Evolutionary conservation across 179 eudicot genomes (phyloP), one percentile per base, ranked within the genome.

Genomic region (Patellifolia procumbens): DNA sequence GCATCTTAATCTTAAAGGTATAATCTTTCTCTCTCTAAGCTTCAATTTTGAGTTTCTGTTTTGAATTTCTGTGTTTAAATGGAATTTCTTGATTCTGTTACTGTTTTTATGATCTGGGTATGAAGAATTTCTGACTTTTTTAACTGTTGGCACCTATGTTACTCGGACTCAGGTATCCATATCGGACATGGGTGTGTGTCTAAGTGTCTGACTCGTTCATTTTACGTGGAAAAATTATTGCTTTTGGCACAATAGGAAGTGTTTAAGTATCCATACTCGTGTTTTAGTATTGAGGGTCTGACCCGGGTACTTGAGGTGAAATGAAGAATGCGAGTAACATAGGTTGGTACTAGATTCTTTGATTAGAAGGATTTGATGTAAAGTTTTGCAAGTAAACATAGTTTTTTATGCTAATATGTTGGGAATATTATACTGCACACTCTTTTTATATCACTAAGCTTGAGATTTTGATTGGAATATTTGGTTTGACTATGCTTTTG

Each of bases 1-100:
- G 58, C 84, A 52, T 71, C 88, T 80, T 74, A 90, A 86, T 60
- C 85, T 84, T 76, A 87, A 80, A 91, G 98, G 98, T 94, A 55
- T 76, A 35, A 76, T 53, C 72, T 78, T 34, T 43, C 52, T 65
- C n/a, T 63, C 56, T 20, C 15, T 65, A 7, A 17, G 32, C n/a
- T 51, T 46, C 70, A 24, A n/a, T 8, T 56, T 20, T 34, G 53
- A 28, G 52, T 28, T 63, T 19, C 12, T 55, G 29, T 68, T 48
- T 5, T 32, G 5, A 24, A 1, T 53, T 29, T 68, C 2, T 59
- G 34, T 42, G 59, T 68, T 73, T 72, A 13, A 43, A 17, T 48
- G 63, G 45, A 43, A n/a, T 46, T 48, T 60, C 17, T 34, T 49
- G 63, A 46, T 62, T 74, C 68, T 42, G 67, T 26, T 60, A 73